Base-by-base conservation (phyloP, 805 yeast species). In the Pichia eremophila region DNA sequence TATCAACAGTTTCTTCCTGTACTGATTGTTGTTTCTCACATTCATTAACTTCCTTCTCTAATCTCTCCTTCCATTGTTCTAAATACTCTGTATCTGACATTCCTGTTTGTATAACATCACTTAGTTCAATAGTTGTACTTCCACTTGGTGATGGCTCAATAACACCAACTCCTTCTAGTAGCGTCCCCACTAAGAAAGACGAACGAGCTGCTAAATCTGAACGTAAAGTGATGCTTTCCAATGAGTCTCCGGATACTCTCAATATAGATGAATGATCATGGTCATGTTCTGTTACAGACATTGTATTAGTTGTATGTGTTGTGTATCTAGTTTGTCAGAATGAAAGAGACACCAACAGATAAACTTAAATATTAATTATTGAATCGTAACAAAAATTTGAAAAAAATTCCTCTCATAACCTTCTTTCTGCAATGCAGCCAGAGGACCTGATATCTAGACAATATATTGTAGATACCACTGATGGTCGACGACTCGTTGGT, bases 401-500 rank as follows among this genome's bases (percentile, higher is more conserved):
- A 22, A 22, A 22, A 22, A 22, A 22, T 22, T 22, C 25, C 25
- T 29, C 32, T 51, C 32, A 51, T 49, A 9, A 53, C 44, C 60
- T 56, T 57, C 12, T 32, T 36, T 14, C 22, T 19, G 18, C 22
- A 6, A 45, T 47, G 42, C 42, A 43, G n/a, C 50, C 67, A 7
- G 46, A 60, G 4, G 64, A 72, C 31, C 59, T 65, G 25, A 62
- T 73, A 6, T 63, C 69, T 0, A 58, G 64, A 29, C 58, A 59
- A 4, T 60, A 57, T 49, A 47, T 53, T 22, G 44, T 66, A 10
- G 42, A 56, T 8, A 56, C 65, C 15, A 49, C 27, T 8, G 69
- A 68, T 40, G 66, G 67, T 1, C 51, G 76, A 22, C 41, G 51
- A 1, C 47, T 73, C 11, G 49, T 51, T 8, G 78, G 78, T 0